Base-by-base conservation (phyloP, 495 filamentous ascomycete species). In the Aspergillus taichungensis region DNA sequence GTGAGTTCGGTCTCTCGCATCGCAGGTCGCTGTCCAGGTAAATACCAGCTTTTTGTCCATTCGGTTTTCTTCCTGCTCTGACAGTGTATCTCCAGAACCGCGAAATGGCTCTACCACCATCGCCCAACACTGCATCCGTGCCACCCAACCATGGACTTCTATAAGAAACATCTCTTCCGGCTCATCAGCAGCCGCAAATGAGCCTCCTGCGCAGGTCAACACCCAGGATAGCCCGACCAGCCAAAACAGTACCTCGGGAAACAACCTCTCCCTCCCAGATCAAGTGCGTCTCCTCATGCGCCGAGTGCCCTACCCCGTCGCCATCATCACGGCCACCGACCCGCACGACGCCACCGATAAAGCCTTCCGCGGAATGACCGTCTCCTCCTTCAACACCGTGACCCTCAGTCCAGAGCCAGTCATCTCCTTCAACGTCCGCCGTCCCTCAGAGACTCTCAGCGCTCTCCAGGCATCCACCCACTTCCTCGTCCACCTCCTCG, bases 361-460 rank as follows among this genome's bases (percentile, higher is more conserved):
- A 40, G 55, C 59, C 30, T 61, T 66, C 42, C 69, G 74, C 18
- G 88, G 78, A 42, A 83, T 92, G 71, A 88, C 86, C 18, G 80
- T 91, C 51, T 94, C 88, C 13, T 89, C 85, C 9, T 84, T 94
- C 68, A 88, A 77, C 13, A 87, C 85, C 0, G 75, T 94, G 18
- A 76, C 82, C 0, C 68, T 92, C 1, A 46, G 55, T 9, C 87
- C 87, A 0, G 52, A 66, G 4, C 86, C 88, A 0, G 70, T 83
- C 24, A 73, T 92, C 31, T 82, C 81, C 30, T 90, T 94, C 75
- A 94, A 94, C 53, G 74, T 94, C 46, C 74, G 73, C 14, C 66
- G 74, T 6, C 86, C 87, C 8, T 87, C 83, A 29, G 75, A 75
- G n/a, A 94, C 85, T 3, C 65, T 82, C 31, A 67, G 72, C 46